A percentile compares a stretch with the other conserved stretches of the same genome.
These are phyloP conservation scores for Auricularia sp. DNA, from an alignment of 768 basidiomycete species.

Conservation along the genomic window DNA sequence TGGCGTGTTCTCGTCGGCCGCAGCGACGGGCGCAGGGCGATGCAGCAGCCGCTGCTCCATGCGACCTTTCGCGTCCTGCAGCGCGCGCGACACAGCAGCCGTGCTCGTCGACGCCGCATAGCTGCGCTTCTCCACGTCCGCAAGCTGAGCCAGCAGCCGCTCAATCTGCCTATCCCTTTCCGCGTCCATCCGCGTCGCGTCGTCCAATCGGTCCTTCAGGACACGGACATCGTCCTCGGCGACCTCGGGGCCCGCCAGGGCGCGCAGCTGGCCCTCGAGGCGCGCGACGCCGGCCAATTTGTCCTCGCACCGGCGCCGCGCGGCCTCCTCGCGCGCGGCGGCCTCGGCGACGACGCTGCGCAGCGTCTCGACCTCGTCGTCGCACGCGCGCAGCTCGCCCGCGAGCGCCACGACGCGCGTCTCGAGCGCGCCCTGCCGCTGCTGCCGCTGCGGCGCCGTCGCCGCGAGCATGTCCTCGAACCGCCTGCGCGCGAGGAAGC, in stretches of 20 bases:
- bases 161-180: neutral
- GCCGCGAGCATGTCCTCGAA: neutral
- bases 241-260: neutral
- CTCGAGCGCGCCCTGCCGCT: neutral
- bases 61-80: neutral
- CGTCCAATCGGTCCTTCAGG: neutral
- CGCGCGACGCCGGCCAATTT: neutral
- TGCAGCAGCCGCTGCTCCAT: neutral
- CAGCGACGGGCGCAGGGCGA: neutral
- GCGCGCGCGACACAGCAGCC: neutral
- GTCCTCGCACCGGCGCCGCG: neutral
- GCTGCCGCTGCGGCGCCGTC: neutral
- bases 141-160: neutral
- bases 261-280: neutral
- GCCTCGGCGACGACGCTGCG: neutral
- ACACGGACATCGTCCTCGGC: neutral
- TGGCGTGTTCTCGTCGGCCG: neutral
- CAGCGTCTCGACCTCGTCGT: neutral
- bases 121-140: neutral
- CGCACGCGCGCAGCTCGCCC: neutral
- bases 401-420: neutral
- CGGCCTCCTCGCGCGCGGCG: neutral
- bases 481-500: neutral
- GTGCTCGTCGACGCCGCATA: neutral
- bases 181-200: neutral